These are phyloP conservation scores for Stromatinia cepivora DNA, from an alignment of 2,329 filamentous ascomycete genomes.

Conservation along the genomic window DNA sequence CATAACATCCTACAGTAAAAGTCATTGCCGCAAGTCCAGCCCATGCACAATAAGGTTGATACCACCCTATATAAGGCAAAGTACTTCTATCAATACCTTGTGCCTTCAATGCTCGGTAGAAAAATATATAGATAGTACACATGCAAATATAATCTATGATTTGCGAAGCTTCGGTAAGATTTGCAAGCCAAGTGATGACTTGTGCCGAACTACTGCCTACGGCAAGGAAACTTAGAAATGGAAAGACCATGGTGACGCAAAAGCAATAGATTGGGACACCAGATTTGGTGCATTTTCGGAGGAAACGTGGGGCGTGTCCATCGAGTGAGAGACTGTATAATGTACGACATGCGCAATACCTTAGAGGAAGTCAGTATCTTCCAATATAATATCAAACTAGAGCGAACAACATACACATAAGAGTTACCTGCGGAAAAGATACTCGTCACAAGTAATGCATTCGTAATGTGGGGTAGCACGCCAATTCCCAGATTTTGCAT, in stretches of 20 bases:
- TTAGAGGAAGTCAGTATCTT: background rate
- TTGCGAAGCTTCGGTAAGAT: conserved; percentile 70
- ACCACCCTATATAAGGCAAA: conserved; percentile 61
- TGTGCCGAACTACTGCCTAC: conserved; percentile 50
- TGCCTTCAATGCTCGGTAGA: conserved; percentile 64
- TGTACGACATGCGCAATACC: conserved; percentile 66
- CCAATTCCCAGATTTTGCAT: conserved; percentile 67
- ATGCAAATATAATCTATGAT: conserved; percentile 71
- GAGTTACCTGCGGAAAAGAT: conserved; percentile 63
- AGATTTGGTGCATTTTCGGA: conserved; percentile 59
- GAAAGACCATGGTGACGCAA: conserved; percentile 64
- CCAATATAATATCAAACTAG: background rate
- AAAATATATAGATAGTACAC: conserved; percentile 68
- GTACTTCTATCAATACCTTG: conserved; percentile 65
- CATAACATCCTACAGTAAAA: conserved; percentile 70
- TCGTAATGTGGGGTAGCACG: conserved; percentile 66
- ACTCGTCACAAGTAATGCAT: conserved; percentile 62
- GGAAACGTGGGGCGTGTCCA: conserved; percentile 63
- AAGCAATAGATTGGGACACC: conserved; percentile 64
- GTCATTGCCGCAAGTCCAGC: conserved; percentile 60
- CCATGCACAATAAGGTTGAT: conserved; percentile 67
- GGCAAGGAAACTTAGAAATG: conserved; percentile 70
- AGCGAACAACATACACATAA: conserved; percentile 45
- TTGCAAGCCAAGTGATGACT: conserved; percentile 46
- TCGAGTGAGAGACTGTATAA: conserved; percentile 67